These are phyloP conservation scores for Pachyrhizus erosus DNA, from an alignment of 306 rosid genomes.

Conservation along the genomic window DNA sequence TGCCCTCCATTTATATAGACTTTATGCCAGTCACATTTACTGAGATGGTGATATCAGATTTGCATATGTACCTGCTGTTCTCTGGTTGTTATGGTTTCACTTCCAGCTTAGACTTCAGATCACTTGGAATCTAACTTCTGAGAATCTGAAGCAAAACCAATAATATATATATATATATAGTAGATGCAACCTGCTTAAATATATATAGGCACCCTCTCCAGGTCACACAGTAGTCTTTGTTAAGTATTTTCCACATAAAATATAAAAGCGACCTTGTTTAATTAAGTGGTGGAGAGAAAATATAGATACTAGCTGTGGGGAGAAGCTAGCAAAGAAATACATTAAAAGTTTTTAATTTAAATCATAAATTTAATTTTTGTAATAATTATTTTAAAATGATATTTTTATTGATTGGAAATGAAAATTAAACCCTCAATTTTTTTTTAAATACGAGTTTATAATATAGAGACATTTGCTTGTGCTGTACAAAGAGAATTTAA, in stretches of 20 bases:
- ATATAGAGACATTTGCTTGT: background rate
- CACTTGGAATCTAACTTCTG: background rate
- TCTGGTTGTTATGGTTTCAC: conserved; percentile 5
- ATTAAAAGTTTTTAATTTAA: background rate
- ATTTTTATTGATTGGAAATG: no score
- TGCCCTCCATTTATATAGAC: conserved; percentile 45
- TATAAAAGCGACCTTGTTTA: background rate
- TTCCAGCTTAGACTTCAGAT: background rate
- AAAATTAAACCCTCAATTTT: no score
- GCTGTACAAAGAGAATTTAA: no score
- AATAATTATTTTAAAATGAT: no score
- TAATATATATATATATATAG: background rate
- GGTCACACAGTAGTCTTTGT: background rate
- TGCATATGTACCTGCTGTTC: background rate
- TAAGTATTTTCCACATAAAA: conserved; percentile 31
- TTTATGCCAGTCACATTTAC: background rate
- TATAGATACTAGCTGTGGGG: background rate
- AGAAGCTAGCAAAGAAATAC: background rate
- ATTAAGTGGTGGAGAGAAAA: background rate
- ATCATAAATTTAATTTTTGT: no score
- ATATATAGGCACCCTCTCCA: background rate
- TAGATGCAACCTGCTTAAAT: background rate
- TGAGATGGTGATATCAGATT: background rate
- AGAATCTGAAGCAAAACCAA: conserved; percentile 9
- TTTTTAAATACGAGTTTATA: background rate